phyloP scores from a whole-genome alignment of 169 alveolate species.

The Plasmodium vivax region DNA sequence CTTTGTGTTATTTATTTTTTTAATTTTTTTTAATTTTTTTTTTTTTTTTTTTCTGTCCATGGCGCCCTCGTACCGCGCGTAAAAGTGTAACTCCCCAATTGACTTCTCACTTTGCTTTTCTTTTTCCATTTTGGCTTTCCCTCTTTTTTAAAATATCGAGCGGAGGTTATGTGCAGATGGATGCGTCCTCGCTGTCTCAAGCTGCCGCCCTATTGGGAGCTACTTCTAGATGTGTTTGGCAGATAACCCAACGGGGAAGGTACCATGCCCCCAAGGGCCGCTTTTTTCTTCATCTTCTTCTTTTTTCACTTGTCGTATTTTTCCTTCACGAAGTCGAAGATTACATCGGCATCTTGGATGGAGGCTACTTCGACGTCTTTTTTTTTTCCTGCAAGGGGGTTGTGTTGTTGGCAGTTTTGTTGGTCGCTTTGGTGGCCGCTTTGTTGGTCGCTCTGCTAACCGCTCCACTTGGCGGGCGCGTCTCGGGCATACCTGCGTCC shows the following conservation, averaged over 20 bases:
- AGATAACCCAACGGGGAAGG: background rate
- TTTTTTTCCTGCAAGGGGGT: slow-evolving; percentile 20
- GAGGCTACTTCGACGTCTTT: slow-evolving; percentile 68
- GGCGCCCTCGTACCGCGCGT: background rate
- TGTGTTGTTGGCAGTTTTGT: background rate
- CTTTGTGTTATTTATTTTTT: background rate
- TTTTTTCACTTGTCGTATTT: slow-evolving; percentile 29
- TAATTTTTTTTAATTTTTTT: background rate
- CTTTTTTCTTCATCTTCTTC: background rate
- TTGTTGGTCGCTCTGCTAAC: no score
- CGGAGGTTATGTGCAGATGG: background rate
- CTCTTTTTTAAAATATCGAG: background rate
- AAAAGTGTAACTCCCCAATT: background rate
- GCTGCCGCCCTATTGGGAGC: background rate
- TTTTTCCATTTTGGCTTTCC: background rate
- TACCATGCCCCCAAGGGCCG: background rate
- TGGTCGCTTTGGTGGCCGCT: background rate
- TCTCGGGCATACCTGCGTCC: slow-evolving; percentile 24
- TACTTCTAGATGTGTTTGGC: background rate
- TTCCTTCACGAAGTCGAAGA: slow-evolving; percentile 68
- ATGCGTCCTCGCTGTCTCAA: background rate
- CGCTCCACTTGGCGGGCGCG: background rate
- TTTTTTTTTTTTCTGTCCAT: background rate
- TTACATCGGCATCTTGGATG: slow-evolving; percentile 56
- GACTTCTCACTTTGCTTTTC: background rate